These are phyloP conservation scores for Cyclotella cryptica DNA, from an alignment of 108 stramenopile genomes.

Conservation along the genomic window DNA sequence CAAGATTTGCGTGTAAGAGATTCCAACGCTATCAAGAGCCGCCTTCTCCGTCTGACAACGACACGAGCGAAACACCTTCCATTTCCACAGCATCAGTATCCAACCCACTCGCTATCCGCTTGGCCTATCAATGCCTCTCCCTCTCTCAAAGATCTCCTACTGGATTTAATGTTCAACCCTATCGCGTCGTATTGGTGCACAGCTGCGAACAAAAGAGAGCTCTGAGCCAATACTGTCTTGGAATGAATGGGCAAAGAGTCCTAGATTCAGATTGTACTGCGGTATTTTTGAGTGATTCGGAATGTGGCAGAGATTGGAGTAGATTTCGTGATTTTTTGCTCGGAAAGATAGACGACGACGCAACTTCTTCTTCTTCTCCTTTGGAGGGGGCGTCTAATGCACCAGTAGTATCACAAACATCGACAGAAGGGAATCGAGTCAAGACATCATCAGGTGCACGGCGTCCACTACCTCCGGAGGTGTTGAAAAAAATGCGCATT, in stretches of 20 bases:
- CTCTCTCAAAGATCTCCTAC: conserved; percentile 77
- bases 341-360: conserved; percentile 21
- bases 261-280: conserved; percentile 92
- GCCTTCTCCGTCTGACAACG: background rate
- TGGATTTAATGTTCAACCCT: conserved; percentile 93
- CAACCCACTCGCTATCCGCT: conserved; percentile 52
- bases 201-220: conserved; percentile 61
- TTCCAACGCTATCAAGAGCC: conserved; percentile 51
- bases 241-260: conserved; percentile 86
- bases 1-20: conserved; percentile 49
- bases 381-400: background rate
- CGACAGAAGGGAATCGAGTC: background rate
- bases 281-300: conserved; percentile 87
- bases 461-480: conserved; percentile 27
- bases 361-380: background rate
- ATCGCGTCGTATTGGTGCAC: conserved; percentile 78
- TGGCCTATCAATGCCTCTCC: conserved; percentile 56
- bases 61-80: background rate
- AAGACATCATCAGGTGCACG: conserved; percentile 16
- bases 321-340: conserved; percentile 53
- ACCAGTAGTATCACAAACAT: background rate
- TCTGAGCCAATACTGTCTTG: conserved; percentile 75
- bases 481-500: conserved; percentile 50
- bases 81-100: conserved; percentile 51
- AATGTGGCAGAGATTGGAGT: conserved; percentile 54